Conservation (phyloP, 2,329 filamentous ascomycete genomes). For the Aspergillus piperis region DNA sequence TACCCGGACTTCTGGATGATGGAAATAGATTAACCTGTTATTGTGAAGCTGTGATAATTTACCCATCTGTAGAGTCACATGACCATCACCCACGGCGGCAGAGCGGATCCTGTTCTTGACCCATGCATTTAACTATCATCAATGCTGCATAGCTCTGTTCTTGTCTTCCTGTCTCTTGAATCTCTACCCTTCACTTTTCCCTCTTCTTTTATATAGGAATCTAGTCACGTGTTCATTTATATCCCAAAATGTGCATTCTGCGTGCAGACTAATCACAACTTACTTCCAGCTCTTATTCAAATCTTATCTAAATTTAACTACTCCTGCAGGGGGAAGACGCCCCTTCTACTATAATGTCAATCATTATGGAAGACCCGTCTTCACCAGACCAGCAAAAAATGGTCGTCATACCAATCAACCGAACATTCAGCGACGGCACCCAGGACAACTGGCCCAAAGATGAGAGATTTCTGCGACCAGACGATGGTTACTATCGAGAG, state of each 20-base stretch:
- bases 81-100: slow-evolving; percentile 4
- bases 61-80: slow-evolving; percentile 7
- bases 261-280: not conserved
- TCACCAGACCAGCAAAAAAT: slow-evolving; percentile 19
- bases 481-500: slow-evolving; percentile 50
- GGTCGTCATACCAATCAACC: slow-evolving; percentile 37
- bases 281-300: not conserved
- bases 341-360: slow-evolving; percentile 6
- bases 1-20: no score
- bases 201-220: not conserved
- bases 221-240: not conserved
- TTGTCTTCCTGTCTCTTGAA: not conserved
- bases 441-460: slow-evolving; percentile 38
- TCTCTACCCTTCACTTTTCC: not conserved
- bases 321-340: not conserved
- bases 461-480: slow-evolving; percentile 35
- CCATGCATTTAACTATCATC: not conserved
- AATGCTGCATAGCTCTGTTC: not conserved
- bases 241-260: not conserved
- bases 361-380: not conserved
- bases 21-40: not conserved
- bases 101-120: not conserved
- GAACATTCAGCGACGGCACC: slow-evolving; percentile 43
- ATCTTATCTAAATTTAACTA: not conserved
- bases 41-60: not conserved